A percentile compares a stretch with the other conserved stretches of the same genome.
phyloP scores from a whole-genome alignment of 139 green algal species.

The Asterochloris sp. region DNA sequence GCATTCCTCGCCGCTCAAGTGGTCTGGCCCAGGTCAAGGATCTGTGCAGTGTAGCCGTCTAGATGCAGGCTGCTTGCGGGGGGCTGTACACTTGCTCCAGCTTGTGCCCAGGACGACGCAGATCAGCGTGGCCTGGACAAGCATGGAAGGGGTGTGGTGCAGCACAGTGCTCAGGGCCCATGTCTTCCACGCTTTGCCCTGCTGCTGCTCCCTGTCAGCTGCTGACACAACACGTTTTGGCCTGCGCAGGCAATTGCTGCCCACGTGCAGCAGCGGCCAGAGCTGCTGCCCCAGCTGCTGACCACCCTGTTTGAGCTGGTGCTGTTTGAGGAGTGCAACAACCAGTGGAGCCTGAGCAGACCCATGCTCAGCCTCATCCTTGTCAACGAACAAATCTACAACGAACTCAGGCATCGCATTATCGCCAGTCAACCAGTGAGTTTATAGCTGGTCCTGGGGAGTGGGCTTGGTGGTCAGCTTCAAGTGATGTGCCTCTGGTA shows the following conservation, averaged over 20 bases:
- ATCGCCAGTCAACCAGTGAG: constrained; percentile 55
- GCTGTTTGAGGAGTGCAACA: constrained; percentile 96
- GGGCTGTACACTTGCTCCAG: too few relatives aligned
- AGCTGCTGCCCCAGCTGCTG: constrained; percentile 67
- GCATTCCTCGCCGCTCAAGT: too few relatives aligned
- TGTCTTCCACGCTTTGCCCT: too few relatives aligned
- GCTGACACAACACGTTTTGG: not conserved
- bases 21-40: too few relatives aligned
- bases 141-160: too few relatives aligned
- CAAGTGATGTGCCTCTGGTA: not conserved
- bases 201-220: not conserved
- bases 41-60: too few relatives aligned
- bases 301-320: constrained; percentile 93
- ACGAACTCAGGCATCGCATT: constrained; percentile 68
- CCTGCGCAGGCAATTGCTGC: constrained; percentile 46
- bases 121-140: too few relatives aligned
- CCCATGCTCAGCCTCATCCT: constrained; percentile 97
- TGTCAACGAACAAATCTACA: constrained; percentile 77
- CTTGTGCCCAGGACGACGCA: too few relatives aligned
- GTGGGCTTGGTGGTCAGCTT: not conserved
- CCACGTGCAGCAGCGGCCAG: constrained; percentile 55
- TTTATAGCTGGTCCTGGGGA: too few relatives aligned
- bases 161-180: too few relatives aligned
- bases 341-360: constrained; percentile 93
- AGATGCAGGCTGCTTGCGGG: too few relatives aligned